Evolutionary conservation across 352 stramenopile genomes (phyloP), one percentile per base, ranked within the genome.

Genomic region (Phytophthora pini): DNA sequence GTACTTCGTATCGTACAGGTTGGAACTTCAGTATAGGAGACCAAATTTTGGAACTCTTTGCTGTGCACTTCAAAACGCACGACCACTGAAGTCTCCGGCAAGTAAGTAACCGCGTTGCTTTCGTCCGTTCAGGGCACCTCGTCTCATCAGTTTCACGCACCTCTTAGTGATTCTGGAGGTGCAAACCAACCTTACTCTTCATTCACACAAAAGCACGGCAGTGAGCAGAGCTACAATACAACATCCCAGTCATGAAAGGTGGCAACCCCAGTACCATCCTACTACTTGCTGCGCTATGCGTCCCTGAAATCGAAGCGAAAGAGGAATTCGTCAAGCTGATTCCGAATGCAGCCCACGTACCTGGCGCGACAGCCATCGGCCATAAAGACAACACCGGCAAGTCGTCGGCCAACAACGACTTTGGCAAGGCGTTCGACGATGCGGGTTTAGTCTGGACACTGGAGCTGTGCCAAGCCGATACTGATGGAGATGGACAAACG

Each of bases 401-500:
- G 7, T 39, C 22, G 3, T 51, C 44, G 1, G 24, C 31, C 26
- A 65, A 58, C 47, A 65, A 58, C 57, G 57, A 58, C 27, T 65
- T 56, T 38, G 46, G 57, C 29, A 65, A 59, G 32, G 57, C 48
- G 12, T 65, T 65, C 47, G 57, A 38, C 47, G 32, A 32, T n/a
- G 57, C 47, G n/a, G 57, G 47, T 0, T 26, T 64, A 15, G 66
- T 66, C 31, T 65, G 45, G 36, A 58, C 32, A 17, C 38, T 56
- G 1, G 57, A 51, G 5, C 59, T 83, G 24, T 83, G 75, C 24
- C 29, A 68, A 36, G 59, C 51, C 7, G 76, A 84, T 55, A 76
- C 72, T 13, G 72, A 80, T n/a, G 68, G 65, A 15, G 82, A 90
- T 24, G 81, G 81, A 5, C 59, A 75, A 17, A 84, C 74, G 12